Conservation (phyloP, 2,329 filamentous ascomycete genomes). For the Macrophomina phaseolina region DNA sequence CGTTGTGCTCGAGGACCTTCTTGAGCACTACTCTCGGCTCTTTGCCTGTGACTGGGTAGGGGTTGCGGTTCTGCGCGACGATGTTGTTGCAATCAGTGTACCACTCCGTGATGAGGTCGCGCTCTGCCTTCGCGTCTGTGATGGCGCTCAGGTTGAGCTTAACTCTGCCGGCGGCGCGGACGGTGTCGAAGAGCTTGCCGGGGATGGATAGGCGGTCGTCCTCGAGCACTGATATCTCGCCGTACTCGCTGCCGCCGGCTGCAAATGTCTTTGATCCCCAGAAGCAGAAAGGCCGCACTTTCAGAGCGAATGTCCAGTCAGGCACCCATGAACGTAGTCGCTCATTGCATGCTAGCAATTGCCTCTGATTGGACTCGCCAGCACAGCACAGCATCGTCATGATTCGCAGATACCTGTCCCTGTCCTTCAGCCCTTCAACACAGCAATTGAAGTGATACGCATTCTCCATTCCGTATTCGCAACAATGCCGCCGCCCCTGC, state of each 20-base stretch:
- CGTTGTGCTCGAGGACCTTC: constrained; percentile 19
- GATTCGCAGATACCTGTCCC: constrained; percentile 21
- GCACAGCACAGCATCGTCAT: constrained; percentile 27
- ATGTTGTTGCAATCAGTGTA: constrained; percentile 14
- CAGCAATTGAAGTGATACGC: constrained; percentile 20
- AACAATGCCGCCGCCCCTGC: constrained; percentile 12
- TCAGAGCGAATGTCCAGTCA: constrained; percentile 17
- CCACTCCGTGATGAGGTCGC: constrained; percentile 19
- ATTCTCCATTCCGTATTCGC: constrained; percentile 10
- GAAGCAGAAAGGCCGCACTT: constrained; percentile 24
- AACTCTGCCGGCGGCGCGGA: constrained; percentile 12
- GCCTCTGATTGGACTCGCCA: constrained; percentile 19
- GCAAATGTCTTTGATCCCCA: constrained; percentile 18
- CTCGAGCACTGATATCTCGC: constrained; percentile 8
- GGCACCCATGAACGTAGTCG: constrained; percentile 23
- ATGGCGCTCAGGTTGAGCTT: constrained; percentile 11
- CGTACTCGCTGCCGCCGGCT: constrained; percentile 19
- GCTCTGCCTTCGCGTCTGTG: constrained; percentile 16
- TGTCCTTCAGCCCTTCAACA: constrained; percentile 8
- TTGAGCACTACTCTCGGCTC: constrained; percentile 7
- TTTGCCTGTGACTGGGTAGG: constrained; percentile 21
- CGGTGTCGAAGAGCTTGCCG: constrained; percentile 21
- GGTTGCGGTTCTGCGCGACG: constrained; percentile 7
- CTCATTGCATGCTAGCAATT: background rate
- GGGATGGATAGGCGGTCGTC: constrained; percentile 10